Base-by-base conservation (phyloP, 805 yeast species). In the Metschnikowia drakensbergensis region DNA sequence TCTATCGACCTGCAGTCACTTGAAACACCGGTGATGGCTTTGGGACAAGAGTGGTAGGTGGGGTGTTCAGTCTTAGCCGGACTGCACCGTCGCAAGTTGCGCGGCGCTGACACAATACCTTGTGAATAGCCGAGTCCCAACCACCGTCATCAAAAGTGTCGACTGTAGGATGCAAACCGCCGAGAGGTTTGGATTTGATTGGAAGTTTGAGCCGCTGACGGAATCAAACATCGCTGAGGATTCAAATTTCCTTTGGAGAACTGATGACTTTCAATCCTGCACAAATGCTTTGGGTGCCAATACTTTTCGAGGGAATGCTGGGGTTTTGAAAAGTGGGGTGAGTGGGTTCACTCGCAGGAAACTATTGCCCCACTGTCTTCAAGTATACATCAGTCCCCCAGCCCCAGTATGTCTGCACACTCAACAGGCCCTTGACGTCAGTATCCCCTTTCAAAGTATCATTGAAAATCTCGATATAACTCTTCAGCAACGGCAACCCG, bases 301-400 rank as follows among this genome's bases (percentile, higher is more conserved):
- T 17, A 17, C 17, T 17, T 17, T 17, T 17, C 17, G 17, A 17
- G 17, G 17, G 17, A 17, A 17, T 17, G 17, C 17, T 17, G 17
- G n/a, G 17, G 17, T 17, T 17, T 17, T 17, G 17, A 17, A 17
- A 17, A 17, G 17, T 17, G 17, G 17, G 17, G 17, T 17, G 17
- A 17, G 17, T 17, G 17, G 17, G 17, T 8, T 28, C 9, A 32
- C 35, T 32, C 35, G 35, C 5, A 3, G n/a, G 6, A 11, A 10
- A 32, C 46, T 52, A 61, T 9, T 51, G 50, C 1, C 72, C 74
- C 22, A 67, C 70, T 0, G 73, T 68, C 58, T 73, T 77, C 39
- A 86, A 68, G 60, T 86, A 86, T 6, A 83, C 89, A 56, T 84
- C 90, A 0, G 92, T 85, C 3, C 96, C 96, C 75, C 82, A 76